Evolutionary conservation across 2,329 filamentous ascomycete genomes (phyloP), one percentile per base, ranked within the genome.

Genomic region (Apiospora arundinis): DNA sequence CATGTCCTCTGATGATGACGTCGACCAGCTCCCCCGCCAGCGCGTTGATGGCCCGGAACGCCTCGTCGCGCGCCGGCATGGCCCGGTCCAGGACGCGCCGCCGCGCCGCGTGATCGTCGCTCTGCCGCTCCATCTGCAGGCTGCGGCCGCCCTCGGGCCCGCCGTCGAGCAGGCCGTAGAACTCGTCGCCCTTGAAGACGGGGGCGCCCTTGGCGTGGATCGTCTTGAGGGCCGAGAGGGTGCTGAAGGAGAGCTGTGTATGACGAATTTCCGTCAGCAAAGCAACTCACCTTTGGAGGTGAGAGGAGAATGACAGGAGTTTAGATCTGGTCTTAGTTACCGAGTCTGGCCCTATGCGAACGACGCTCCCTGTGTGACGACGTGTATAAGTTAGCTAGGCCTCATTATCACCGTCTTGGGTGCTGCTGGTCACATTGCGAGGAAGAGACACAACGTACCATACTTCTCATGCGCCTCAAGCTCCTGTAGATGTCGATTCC

Each of bases 181-280:
- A 70, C 69, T 70, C 69, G 40, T 70, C 69, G 69, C 69, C 69
- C 42, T 70, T 70, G 52, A 70, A 70, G 25, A 70, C 49, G 40
- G 60, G 60, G 40, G 69, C 69, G 52, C 52, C 60, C 37, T 70
- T 70, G 14, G 56, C 52, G 21, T 70, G 69, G 25, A 70, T 70
- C 23, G 69, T 70, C 32, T 66, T 56, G 25, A 70, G 69, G 42
- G 69, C 69, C 42, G 69, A 70, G 32, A 70, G 69, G 21, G 69
- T 70, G 23, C 65, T 46, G 23, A 70, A 70, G 52, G 69, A 70
- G 11, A 70, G 52, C 69, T 70, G 46, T n/a, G 45, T 12, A 14
- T 11, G 6, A 32, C 3, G 32, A 4, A 3, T 32, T 32, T 6
- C 6, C 32, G 32, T 32, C 32, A 32, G 6, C 32, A 32, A n/a